Base-by-base conservation (phyloP, 2,329 filamentous ascomycete genomes). In the Aspergillaceae sp. region DNA sequence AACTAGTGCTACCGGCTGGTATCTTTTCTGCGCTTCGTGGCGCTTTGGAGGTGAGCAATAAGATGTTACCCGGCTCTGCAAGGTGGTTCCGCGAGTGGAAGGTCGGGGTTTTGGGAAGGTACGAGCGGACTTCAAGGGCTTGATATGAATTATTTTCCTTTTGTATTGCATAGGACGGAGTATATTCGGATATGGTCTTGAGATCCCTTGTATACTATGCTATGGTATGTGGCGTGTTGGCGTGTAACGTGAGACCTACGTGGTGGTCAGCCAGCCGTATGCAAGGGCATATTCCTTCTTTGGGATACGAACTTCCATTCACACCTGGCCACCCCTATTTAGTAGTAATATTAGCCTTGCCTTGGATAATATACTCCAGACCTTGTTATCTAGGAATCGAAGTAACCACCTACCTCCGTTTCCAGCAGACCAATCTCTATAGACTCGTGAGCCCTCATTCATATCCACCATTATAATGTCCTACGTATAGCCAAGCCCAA, bases 11-110 rank as follows among this genome's bases (percentile, higher is more conserved):
- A 7, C 66, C 69, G 4, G 40, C 46, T 0, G 52, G 51, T 36
- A 60, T 74, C 9, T 73, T 69, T 40, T 48, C 56, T 7, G 65
- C 67, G 40, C 46, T 75, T 32, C 49, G 52, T 3, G 36, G 45
- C 3, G 62, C 61, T 1, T 58, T 80, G 29, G 51, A 54, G 11
- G 44, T 50, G 11, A 74, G 71, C 47, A 70, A 71, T 41, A 44
- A 53, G 2, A 60, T 76, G 52, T 58, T 81, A 7, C 78, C 78
- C 1, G 51, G 49, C 2, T 69, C 67, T n/a, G 74, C 75, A 26
- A 67, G 73, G 49, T 66, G 45, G 28, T 80, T 79, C 56, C 68
- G 72, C 49, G 74, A 74, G 19, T 81, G 77, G 77, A 64, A 71
- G 7, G 75, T 80, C 8, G 74, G 74, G 3, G 51, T 80, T 27